Evolutionary conservation across 768 basidiomycete genomes (phyloP).

Genomic region (Bullera alba): DNA sequence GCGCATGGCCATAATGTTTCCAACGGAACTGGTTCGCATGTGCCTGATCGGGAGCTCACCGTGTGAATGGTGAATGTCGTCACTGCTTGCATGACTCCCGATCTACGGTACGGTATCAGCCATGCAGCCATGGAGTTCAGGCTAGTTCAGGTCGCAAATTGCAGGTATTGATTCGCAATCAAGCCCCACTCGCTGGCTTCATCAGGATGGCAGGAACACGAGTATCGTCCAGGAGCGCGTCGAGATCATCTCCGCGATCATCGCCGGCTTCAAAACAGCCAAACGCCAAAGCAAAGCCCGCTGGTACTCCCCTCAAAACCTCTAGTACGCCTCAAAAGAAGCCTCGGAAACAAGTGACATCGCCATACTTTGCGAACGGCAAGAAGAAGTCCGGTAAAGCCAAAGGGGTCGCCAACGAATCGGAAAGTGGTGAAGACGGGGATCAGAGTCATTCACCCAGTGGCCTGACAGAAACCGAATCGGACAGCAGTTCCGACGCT

Average conservation of each 20-base stretch:
- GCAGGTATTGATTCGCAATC: no score
- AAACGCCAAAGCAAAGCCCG: constrained; percentile 1
- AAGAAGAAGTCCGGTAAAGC: constrained; percentile 34
- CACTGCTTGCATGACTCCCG: no score
- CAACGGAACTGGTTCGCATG: no score
- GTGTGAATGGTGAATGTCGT: no score
- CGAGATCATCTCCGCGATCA: constrained; percentile 7
- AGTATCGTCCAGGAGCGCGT: not conserved
- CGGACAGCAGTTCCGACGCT: constrained; percentile 6
- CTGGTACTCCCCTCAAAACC: constrained; percentile 1
- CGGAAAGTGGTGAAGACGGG: constrained; percentile 48
- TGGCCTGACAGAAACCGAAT: constrained; percentile 21
- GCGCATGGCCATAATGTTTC: no score
- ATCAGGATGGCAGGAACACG: constrained; percentile 1
- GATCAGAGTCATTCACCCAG: constrained; percentile 45
- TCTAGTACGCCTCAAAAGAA: not conserved
- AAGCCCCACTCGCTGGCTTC: no score
- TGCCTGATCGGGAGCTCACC: no score
- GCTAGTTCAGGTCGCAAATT: no score
- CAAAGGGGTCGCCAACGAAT: constrained; percentile 46
- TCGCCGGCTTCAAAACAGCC: not conserved
- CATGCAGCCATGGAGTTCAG: no score
- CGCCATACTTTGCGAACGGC: constrained; percentile 22
- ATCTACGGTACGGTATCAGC: no score
- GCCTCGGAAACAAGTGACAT: constrained; percentile 15